A percentile compares a stretch with the other conserved stretches of the same genome.
Evolutionary conservation across 2,329 filamentous ascomycete genomes (phyloP).

Genomic region (Xylaria sp.): DNA sequence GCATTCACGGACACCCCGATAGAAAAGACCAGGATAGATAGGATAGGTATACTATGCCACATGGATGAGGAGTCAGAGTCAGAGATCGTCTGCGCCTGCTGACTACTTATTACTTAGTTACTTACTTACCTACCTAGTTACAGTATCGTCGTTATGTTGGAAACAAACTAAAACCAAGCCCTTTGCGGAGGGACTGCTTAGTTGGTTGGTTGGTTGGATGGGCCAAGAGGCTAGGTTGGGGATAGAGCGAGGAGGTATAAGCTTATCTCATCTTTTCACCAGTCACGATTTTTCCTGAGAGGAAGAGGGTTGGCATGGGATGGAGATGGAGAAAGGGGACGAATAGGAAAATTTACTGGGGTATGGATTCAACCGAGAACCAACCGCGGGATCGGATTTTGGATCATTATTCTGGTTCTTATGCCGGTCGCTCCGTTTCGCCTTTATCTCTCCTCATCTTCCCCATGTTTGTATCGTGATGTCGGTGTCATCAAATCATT

Average conservation of each 20-base stretch:
- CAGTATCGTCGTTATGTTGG: neutral
- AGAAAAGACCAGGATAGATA: conserved; percentile 21
- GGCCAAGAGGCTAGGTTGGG: conserved; percentile 9
- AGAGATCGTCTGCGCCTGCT: conserved; percentile 24
- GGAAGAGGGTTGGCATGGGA: neutral
- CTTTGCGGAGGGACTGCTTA: neutral
- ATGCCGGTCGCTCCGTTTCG: neutral
- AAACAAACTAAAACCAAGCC: neutral
- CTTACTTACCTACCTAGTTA: too few relatives aligned
- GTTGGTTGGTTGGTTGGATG: conserved; percentile 7
- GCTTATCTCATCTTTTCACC: conserved; percentile 33
- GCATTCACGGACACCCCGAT: conserved; percentile 25
- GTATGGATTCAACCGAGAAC: neutral
- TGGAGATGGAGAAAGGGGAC: conserved; percentile 3
- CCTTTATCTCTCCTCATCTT: neutral
- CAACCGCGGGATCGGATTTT: neutral
- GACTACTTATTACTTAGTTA: conserved; percentile 25
- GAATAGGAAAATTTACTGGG: conserved; percentile 1
- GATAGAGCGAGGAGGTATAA: conserved; percentile 29
- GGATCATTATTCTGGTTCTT: neutral
- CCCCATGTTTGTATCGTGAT: conserved; percentile 1
- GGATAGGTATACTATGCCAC: too few relatives aligned
- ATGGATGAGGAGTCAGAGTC: neutral
- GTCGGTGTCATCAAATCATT: conserved; percentile 4
- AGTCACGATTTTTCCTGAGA: neutral